phyloP scores from a whole-genome alignment of 164 flowering plant species.

The Macadamia tetraphylla region DNA sequence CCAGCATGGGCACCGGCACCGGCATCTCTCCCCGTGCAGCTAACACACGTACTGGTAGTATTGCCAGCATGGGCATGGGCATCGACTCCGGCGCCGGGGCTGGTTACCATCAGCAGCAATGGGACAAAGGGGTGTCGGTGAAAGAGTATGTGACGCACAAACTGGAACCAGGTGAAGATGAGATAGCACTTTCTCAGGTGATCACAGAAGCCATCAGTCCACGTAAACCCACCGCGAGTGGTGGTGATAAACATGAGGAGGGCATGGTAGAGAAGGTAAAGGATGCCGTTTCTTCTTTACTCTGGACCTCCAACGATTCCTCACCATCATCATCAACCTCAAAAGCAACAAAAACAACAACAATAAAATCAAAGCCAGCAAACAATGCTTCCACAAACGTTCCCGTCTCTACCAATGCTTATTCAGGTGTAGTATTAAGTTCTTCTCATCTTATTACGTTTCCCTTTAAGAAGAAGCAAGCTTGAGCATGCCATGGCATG shows the following conservation, averaged over 20 bases:
- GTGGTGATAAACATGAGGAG: conserved; percentile 6
- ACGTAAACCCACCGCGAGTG: conserved; percentile 14
- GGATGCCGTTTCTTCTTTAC: conserved; percentile 50
- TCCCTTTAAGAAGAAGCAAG: background rate
- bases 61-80: too few relatives aligned
- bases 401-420: conserved; percentile 31
- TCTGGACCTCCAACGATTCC: conserved; percentile 24
- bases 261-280: conserved; percentile 56
- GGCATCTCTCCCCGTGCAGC: conserved; percentile 3
- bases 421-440: conserved; percentile 28
- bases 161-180: conserved; percentile 76
- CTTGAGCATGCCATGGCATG: too few relatives aligned
- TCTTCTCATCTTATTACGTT: background rate
- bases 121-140: conserved; percentile 66
- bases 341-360: background rate
- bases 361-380: background rate
- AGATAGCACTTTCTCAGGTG: conserved; percentile 67
- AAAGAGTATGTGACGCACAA: conserved; percentile 63
- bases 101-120: conserved; percentile 16
- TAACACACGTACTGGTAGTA: too few relatives aligned
- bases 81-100: conserved; percentile 11
- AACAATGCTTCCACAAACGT: conserved; percentile 13
- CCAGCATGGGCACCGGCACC: conserved; percentile 4
- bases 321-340: conserved; percentile 1
- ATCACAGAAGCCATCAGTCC: conserved; percentile 69